Base-by-base conservation (phyloP, 2,329 filamentous ascomycete species). In the Metarhizium sp. region DNA sequence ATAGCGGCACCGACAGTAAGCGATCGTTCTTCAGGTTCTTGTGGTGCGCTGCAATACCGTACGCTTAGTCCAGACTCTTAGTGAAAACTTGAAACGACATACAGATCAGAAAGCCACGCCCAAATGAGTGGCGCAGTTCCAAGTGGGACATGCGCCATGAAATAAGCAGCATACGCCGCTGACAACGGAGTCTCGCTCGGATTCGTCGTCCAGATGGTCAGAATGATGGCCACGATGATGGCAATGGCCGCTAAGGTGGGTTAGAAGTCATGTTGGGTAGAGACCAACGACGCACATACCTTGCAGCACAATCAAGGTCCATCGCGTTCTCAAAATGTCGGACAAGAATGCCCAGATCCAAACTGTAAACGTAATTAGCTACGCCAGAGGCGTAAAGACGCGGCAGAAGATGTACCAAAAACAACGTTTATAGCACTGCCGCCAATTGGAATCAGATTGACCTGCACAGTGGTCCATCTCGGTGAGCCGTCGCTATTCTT, bases 331-430 rank as follows among this genome's bases (percentile, higher is more conserved):
- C 2, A 80, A 60, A 8, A 72, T 62, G 62, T 80, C 78, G 0
- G 78, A 80, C 0, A 79, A 61, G 2, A 78, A 70, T 1, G 77
- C 77, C 77, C 78, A 80, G 13, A 78, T 69, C 77, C 77, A 80
- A 2, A 80, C 78, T 72, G 38, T 4, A 11, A 30, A 1, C 18
- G 7, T 6, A 34, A 40, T 59, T 46, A 59, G 54, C 25, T 16
- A 34, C 29, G 20, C 20, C 29, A 7, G 13, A 11, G n/a, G 10
- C 18, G 4, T 6, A 14, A 16, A 8, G 4, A 25, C 38, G 32
- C 4, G 18, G 30, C 13, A 16, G 32, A 7, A 16, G 2, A 56
- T 59, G 8, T 49, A 64, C 63, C 59, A 16, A 75, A 75, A 5
- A 81, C 68, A 0, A 82, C 60, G 38, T 68, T 64, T 2, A 68